Base-by-base conservation (phyloP, 768 basidiomycete species). In the Pholiota conissans region DNA sequence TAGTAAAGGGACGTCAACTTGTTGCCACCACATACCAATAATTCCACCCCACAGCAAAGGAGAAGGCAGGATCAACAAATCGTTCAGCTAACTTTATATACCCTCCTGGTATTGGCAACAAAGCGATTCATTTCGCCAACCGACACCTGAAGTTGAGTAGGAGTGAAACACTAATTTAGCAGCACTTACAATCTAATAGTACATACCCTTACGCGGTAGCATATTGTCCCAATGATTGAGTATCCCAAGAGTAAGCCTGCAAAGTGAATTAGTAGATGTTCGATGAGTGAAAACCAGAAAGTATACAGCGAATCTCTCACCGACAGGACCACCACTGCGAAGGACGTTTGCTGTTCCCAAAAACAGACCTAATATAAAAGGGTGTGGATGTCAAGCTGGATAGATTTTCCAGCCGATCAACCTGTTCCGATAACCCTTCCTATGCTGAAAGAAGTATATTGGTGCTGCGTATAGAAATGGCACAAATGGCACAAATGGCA, bases 11-110 rank as follows among this genome's bases (percentile, higher is more conserved):
- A n/a, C 7, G 14, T 24, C 14, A 9, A 24, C 27, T 29, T 45
- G 3, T 11, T 5, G 9, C 3, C 14, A 18, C 7, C 29, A 22
- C 29, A 26, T 59, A 74, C 79, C 77, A 78, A 61, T 80, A 81
- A 59, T 79, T 81, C 79, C 78, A 81, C 45, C 79, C 79, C 79
- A 80, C 77, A 0, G 80, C 73, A 59, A 82, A 80, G 1, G 89
- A 88, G 58, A 90, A 75, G 1, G 89, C 87, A 16, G 84, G 87
- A 59, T 90, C 83, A 9, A 93, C 86, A 64, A 93, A 94, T 30
- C 91, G 88, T 67, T 88, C 90, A 0, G 91, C 86, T 16, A 93
- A 73, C 57, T 79, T 90, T 69, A 93, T 93, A 63, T 92, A 90
- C 3, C 83, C 91, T 56, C 91, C 91, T 27, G 89, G 79, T 49